Evolutionary conservation across 2,329 filamentous ascomycete species (phyloP).

Genomic region (Neospermospora avenae): DNA sequence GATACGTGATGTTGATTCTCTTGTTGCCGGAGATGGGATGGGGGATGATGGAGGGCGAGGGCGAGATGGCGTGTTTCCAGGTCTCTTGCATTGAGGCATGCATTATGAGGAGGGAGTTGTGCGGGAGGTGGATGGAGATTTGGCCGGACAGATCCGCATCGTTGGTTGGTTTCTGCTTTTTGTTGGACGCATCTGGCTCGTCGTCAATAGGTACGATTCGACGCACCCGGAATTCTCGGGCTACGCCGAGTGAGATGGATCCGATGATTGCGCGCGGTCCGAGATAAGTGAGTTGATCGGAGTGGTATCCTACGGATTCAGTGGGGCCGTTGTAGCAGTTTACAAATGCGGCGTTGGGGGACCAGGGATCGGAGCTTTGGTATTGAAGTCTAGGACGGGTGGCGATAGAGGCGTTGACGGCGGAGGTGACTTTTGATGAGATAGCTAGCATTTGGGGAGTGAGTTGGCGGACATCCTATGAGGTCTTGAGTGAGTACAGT

Average conservation of each 20-base stretch:
- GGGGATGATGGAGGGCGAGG: constrained; percentile 72
- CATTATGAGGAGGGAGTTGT: constrained; percentile 93
- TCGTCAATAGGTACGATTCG: constrained; percentile 62
- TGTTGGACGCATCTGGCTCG: not conserved
- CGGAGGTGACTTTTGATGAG: constrained; percentile 64
- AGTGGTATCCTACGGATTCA: constrained; percentile 87
- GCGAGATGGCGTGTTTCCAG: constrained; percentile 87
- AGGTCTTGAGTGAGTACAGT: too few species aligned
- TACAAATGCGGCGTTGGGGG: constrained; percentile 86
- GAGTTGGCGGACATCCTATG: constrained; percentile 66
- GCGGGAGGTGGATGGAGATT: constrained; percentile 88
- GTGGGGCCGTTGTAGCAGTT: constrained; percentile 86
- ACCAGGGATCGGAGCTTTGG: constrained; percentile 72
- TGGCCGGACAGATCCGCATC: constrained; percentile 80
- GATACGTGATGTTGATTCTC: constrained; percentile 91
- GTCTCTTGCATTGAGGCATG: constrained; percentile 97
- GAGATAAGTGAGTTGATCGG: constrained; percentile 89
- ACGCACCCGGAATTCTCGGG: constrained; percentile 88
- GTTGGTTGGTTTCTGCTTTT: too few species aligned
- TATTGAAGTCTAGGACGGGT: constrained; percentile 76
- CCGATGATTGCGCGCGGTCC: constrained; percentile 87
- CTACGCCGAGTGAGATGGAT: constrained; percentile 83
- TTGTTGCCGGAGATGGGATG: constrained; percentile 78
- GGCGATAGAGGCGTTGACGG: constrained; percentile 76
- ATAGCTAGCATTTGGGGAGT: constrained; percentile 72